phyloP scores from a whole-genome alignment of 345 rosid species.

The Noccaea bulbosa region DNA sequence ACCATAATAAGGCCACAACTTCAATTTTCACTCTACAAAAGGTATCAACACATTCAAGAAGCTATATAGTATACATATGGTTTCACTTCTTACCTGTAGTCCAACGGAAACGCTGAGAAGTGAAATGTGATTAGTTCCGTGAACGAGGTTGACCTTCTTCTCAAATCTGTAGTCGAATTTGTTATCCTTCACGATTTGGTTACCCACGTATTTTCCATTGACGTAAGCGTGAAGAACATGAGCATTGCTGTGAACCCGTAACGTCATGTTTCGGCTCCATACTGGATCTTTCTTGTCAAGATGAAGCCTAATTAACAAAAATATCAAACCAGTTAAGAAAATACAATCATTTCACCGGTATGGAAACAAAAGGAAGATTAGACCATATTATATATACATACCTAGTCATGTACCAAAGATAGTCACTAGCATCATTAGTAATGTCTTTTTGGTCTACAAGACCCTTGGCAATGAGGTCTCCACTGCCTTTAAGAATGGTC shows the following conservation, averaged over 20 bases:
- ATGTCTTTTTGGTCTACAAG: conserved; percentile 63
- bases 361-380: neutral
- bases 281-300: conserved; percentile 50
- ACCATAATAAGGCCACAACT: conserved; percentile 8
- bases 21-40: neutral
- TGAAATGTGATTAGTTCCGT: conserved; percentile 43
- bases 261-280: conserved; percentile 52
- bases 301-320: conserved; percentile 37
- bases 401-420: conserved; percentile 79
- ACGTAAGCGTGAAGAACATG: conserved; percentile 63
- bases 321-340: conserved; percentile 2
- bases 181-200: conserved; percentile 28
- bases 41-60: neutral
- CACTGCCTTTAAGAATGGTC: conserved; percentile 44
- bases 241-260: conserved; percentile 55
- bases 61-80: neutral
- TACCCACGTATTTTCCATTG: conserved; percentile 57
- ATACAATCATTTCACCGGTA: neutral
- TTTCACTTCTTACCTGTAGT: conserved; percentile 42
- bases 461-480: conserved; percentile 36
- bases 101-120: conserved; percentile 64
- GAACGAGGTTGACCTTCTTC: conserved; percentile 40
- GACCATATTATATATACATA: conserved; percentile 39
- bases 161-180: conserved; percentile 38
- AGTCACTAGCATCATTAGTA: conserved; percentile 59